A percentile compares a stretch with the other conserved stretches of the same genome.
phyloP scores from a whole-genome alignment of 1,139 yeast species.

The Meyerozyma sp. region DNA sequence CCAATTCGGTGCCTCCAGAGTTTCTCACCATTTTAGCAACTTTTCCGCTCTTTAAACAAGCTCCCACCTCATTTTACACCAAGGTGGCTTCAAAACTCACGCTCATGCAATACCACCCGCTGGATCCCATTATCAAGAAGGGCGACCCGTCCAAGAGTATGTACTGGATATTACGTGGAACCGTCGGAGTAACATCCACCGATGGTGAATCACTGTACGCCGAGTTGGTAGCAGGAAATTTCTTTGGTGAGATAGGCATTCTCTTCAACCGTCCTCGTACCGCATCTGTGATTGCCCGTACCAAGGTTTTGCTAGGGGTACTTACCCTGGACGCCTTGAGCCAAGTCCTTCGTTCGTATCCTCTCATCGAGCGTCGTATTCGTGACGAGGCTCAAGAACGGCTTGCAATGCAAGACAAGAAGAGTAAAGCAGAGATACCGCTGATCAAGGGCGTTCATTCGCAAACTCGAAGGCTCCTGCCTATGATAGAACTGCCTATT shows the following conservation, averaged over 20 bases:
- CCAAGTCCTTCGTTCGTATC: conserved; percentile 55
- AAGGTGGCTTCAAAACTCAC: conserved; percentile 55
- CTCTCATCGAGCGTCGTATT: conserved; percentile 59
- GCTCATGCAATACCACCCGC: conserved; percentile 58
- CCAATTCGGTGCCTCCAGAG: conserved; percentile 40
- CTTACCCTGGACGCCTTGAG: conserved; percentile 60
- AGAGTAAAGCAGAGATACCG: conserved; percentile 27
- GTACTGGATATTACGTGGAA: conserved; percentile 76
- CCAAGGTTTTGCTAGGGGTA: conserved; percentile 62
- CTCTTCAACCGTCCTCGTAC: conserved; percentile 71
- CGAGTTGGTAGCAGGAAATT: conserved; percentile 61
- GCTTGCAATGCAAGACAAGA: conserved; percentile 62
- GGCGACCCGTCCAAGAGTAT: conserved; percentile 75
- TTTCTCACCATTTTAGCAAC: conserved; percentile 47
- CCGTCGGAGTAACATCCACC: conserved; percentile 66
- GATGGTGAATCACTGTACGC: conserved; percentile 76
- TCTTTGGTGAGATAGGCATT: conserved; percentile 77
- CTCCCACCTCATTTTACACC: conserved; percentile 59
- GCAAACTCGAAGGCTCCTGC: conserved; percentile 6
- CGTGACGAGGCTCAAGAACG: conserved; percentile 78
- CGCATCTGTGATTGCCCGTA: conserved; percentile 71
- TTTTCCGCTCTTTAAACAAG: conserved; percentile 59
- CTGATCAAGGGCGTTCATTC: conserved; percentile 6
- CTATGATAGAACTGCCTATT: background rate
- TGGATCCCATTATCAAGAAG: conserved; percentile 59